These are phyloP conservation scores for Neurospora sp. DNA, from an alignment of 495 filamentous ascomycete genomes.

Conservation along the genomic window DNA sequence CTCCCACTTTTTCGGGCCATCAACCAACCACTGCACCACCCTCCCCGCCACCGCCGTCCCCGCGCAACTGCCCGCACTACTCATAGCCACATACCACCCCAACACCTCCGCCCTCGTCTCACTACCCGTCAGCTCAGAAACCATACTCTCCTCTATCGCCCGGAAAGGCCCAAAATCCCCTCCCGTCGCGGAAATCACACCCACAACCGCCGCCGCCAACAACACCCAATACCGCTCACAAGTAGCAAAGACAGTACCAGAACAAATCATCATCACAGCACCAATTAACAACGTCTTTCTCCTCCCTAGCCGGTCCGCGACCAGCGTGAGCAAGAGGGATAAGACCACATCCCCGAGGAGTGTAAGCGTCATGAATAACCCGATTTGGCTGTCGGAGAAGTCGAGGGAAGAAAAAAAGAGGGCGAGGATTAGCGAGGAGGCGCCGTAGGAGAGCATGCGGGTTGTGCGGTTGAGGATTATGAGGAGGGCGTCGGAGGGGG, in stretches of 20 bases:
- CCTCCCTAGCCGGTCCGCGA: constrained; percentile 66
- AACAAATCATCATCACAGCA: constrained; percentile 54
- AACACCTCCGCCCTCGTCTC: constrained; percentile 61
- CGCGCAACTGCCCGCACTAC: constrained; percentile 18
- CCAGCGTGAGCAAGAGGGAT: constrained; percentile 31
- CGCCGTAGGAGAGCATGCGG: constrained; percentile 37
- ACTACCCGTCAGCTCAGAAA: constrained; percentile 60
- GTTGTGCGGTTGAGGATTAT: constrained; percentile 65
- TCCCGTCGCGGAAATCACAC: constrained; percentile 70
- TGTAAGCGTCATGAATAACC: constrained; percentile 83
- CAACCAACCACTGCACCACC: constrained; percentile 23
- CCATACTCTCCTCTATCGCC: constrained; percentile 72
- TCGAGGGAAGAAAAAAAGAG: constrained; percentile 48
- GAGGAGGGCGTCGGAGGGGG: constrained; percentile 54
- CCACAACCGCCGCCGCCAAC: constrained; percentile 63
- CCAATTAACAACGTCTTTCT: constrained; percentile 56
- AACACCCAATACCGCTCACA: constrained; percentile 65
- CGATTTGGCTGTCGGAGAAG: constrained; percentile 57
- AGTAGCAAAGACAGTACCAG: constrained; percentile 57
- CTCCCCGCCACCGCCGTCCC: constrained; percentile 30
- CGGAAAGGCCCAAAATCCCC: constrained; percentile 78
- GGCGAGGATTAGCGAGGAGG: constrained; percentile 28
- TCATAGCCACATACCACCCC: constrained; percentile 64
- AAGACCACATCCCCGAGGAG: constrained; percentile 64
- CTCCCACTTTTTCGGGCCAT: constrained; percentile 20